Conservation (phyloP, 208 protist genomes). For the Trypanosoma caninum region DNA sequence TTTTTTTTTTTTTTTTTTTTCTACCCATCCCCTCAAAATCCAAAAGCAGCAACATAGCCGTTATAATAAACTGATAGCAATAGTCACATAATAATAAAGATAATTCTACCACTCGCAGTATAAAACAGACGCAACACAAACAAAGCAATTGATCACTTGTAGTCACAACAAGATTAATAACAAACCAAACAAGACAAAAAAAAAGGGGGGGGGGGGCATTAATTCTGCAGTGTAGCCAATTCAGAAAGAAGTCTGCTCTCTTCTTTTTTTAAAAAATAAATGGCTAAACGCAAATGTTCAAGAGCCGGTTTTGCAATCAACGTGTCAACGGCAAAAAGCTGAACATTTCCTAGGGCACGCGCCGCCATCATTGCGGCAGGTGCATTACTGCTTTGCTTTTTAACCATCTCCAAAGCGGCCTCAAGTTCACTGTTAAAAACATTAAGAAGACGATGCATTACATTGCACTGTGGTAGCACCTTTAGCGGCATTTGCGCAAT, state of each 20-base stretch:
- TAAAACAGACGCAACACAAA: neutral
- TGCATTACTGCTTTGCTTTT: conserved; percentile 20
- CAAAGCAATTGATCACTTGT: neutral
- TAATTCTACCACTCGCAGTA: too few relatives aligned
- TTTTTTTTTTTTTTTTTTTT: conserved; percentile 16
- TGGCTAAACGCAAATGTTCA: conserved; percentile 27
- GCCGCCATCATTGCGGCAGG: conserved; percentile 30
- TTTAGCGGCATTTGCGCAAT: conserved; percentile 24
- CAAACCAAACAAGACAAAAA: neutral
- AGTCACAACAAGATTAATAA: neutral
- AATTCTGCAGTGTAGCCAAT: too few relatives aligned
- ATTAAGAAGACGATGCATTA: conserved; percentile 1
- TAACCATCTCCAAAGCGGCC: conserved; percentile 28
- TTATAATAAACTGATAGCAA: too few relatives aligned
- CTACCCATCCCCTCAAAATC: neutral
- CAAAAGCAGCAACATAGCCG: too few relatives aligned
- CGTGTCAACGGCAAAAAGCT: conserved; percentile 40
- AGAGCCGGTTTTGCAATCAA: conserved; percentile 38
- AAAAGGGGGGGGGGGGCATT: too few relatives aligned
- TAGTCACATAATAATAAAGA: too few relatives aligned
- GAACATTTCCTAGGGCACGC: conserved; percentile 31
- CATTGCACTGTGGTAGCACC: neutral
- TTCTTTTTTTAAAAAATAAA: too few relatives aligned
- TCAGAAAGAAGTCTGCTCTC: too few relatives aligned
- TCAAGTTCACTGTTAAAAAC: conserved; percentile 30